phyloP scores from a whole-genome alignment of 306 rosid genomes.

The Cucurbita moschata region DNA sequence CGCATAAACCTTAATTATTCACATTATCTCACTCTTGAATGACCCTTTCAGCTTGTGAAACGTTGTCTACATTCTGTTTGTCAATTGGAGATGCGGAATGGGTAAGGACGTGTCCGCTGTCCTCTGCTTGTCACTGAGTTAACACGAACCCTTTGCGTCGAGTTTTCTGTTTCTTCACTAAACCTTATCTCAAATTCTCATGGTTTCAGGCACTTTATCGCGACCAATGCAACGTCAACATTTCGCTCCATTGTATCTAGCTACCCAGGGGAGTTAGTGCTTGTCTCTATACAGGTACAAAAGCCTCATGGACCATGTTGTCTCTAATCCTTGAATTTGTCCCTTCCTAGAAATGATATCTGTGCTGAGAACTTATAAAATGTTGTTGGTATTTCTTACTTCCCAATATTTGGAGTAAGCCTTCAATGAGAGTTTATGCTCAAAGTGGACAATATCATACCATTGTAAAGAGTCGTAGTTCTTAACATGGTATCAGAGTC shows the following conservation, averaged over 20 bases:
- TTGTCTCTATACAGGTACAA: conserved; percentile 75
- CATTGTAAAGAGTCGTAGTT: no score
- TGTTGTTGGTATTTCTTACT: neutral
- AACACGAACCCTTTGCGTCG: neutral
- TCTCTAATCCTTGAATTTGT: neutral
- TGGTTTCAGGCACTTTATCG: conserved; percentile 45
- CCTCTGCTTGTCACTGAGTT: neutral
- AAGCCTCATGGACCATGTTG: neutral
- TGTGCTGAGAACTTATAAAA: neutral
- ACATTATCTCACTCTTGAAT: neutral
- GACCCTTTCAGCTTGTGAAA: conserved; percentile 52
- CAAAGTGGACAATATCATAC: no score
- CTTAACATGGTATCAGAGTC: no score
- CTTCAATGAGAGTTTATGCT: no score
- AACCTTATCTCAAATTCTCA: conserved; percentile 13
- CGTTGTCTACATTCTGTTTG: conserved; percentile 45
- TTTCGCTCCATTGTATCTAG: conserved; percentile 59
- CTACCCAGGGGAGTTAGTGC: conserved; percentile 64
- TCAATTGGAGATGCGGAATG: conserved; percentile 31
- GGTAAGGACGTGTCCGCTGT: conserved; percentile 24
- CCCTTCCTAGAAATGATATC: neutral
- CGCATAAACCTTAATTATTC: neutral
- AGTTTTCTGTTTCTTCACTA: conserved; percentile 2
- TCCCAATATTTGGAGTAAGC: no score
- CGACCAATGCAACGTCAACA: conserved; percentile 79